These are phyloP conservation scores for Calonectria henricotiae DNA, from an alignment of 2,329 filamentous ascomycete species.

Conservation along the genomic window DNA sequence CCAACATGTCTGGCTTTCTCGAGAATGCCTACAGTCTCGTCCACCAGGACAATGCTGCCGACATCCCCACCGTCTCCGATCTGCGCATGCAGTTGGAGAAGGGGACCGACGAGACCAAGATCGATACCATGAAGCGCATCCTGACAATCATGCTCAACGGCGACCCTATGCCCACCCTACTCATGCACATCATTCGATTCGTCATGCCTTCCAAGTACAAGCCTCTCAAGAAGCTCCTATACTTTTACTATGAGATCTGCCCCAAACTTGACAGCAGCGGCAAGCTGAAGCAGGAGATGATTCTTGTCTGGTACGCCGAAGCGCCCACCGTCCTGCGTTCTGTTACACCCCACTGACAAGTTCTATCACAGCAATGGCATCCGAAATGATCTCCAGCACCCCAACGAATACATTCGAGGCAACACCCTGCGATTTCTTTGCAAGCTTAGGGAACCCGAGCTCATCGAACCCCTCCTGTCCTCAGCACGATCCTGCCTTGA, in stretches of 20 bases:
- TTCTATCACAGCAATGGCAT: constrained; percentile 87
- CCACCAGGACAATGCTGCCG: constrained; percentile 96
- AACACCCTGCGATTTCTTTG: constrained; percentile 98
- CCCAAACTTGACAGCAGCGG: constrained; percentile 93
- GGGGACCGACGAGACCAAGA: constrained; percentile 91
- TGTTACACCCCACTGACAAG: constrained; percentile 35
- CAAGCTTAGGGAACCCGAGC: constrained; percentile 95
- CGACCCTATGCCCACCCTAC: constrained; percentile 92
- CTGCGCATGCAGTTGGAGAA: constrained; percentile 95
- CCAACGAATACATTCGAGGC: constrained; percentile 98
- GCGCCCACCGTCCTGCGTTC: constrained; percentile 22
- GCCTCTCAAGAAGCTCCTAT: constrained; percentile 95
- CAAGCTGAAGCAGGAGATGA: constrained; percentile 99
- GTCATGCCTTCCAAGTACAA: constrained; percentile 99
- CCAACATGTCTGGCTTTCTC: constrained; percentile 92
- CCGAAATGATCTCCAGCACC: constrained; percentile 95
- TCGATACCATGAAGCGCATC: constrained; percentile 97
- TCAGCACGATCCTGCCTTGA: constrained; percentile 94
- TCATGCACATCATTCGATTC: constrained; percentile 99
- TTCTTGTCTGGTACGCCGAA: constrained; percentile 86
- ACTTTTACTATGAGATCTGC: constrained; percentile 99
- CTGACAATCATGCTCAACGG: constrained; percentile 98
- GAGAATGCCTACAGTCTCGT: constrained; percentile 97
- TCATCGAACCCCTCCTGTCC: constrained; percentile 95
- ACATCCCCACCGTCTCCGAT: constrained; percentile 91